These are phyloP conservation scores for Trichosporon sp. DNA, from an alignment of 1,284 basidiomycete species.

Conservation along the genomic window DNA sequence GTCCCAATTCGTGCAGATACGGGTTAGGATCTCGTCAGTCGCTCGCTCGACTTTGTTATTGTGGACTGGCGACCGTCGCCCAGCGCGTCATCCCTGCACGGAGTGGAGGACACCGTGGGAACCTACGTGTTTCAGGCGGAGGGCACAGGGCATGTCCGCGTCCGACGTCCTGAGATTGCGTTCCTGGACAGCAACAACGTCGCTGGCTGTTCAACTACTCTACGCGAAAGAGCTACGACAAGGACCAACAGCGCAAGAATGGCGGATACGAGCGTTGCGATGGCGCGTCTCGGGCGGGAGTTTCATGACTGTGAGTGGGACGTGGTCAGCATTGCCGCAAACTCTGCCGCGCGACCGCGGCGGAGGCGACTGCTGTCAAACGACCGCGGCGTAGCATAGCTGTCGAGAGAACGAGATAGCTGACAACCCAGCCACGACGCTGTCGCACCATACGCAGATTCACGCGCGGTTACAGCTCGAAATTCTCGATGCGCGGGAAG, in stretches of 20 bases:
- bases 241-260: neutral
- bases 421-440: constrained; percentile 38
- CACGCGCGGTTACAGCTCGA: constrained; percentile 51
- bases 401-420: neutral
- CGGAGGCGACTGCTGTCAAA: neutral
- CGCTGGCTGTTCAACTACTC: neutral
- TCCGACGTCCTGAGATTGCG: neutral
- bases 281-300: constrained; percentile 30
- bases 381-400: neutral
- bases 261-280: constrained; percentile 23
- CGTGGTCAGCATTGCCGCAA: neutral
- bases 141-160: constrained; percentile 17
- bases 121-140: neutral
- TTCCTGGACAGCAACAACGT: neutral
- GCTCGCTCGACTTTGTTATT: neutral
- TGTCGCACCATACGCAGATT: constrained; percentile 47
- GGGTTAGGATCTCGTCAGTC: neutral
- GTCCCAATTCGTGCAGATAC: neutral
- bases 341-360: no score
- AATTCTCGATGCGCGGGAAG: constrained; percentile 57
- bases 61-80: neutral
- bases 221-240: neutral
- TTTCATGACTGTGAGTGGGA: constrained; percentile 31
- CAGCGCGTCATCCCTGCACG: constrained; percentile 6
- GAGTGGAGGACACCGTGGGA: neutral